Conservation (phyloP, 768 basidiomycete species). For the Tulasnella sp. region DNA sequence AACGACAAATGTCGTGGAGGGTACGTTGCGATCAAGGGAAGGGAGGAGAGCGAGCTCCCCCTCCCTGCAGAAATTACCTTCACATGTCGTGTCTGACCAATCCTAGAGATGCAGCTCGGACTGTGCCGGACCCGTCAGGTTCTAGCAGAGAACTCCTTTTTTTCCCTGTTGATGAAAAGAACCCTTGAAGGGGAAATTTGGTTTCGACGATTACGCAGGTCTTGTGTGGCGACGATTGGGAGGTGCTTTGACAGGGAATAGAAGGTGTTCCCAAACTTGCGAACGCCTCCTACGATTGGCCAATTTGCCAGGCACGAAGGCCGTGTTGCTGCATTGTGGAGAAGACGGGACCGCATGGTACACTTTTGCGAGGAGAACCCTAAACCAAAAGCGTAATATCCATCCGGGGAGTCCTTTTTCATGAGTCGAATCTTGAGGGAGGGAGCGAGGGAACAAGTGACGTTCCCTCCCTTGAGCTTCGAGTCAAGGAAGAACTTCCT, state of each 20-base stretch:
- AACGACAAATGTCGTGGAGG: neutral
- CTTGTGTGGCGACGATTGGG: neutral
- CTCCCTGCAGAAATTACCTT: neutral
- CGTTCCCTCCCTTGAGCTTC: neutral
- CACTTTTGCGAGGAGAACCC: neutral
- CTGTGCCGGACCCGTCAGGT: neutral
- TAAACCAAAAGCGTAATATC: constrained; percentile 5
- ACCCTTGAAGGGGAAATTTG: neutral
- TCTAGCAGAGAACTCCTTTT: neutral
- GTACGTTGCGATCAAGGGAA: neutral
- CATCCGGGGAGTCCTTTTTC: neutral
- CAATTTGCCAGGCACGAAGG: neutral
- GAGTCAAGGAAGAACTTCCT: neutral
- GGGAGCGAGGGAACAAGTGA: neutral
- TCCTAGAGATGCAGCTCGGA: neutral
- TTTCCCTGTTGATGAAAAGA: neutral
- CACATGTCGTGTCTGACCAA: neutral
- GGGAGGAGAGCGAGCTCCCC: neutral
- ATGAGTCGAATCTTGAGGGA: neutral
- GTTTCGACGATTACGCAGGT: neutral
- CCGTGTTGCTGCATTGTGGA: constrained; percentile 9
- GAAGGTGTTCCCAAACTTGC: neutral
- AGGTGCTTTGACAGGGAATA: neutral
- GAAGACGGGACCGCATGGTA: constrained; percentile 14
- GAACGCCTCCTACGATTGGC: neutral